phyloP scores from a whole-genome alignment of 2,329 filamentous ascomycete species.

The Fusarium citri region DNA sequence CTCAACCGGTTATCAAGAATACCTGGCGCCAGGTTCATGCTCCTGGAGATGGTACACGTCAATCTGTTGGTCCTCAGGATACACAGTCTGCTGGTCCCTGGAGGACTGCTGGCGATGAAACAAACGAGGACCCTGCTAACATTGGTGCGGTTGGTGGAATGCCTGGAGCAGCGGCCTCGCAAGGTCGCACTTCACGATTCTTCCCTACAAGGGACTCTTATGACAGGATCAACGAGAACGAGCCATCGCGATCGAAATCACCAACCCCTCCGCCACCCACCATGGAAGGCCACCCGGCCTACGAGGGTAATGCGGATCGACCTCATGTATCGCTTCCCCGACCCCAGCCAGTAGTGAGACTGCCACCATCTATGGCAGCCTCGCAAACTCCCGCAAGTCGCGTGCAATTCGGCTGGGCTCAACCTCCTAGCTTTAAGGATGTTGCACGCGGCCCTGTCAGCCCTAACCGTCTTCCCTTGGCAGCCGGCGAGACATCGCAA shows the following conservation, averaged over 20 bases:
- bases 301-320: constrained; percentile 72
- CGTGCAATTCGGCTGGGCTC: constrained; percentile 52
- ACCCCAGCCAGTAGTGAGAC: constrained; percentile 80
- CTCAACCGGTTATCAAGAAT: constrained; percentile 63
- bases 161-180: constrained; percentile 53
- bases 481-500: constrained; percentile 53
- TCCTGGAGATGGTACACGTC: constrained; percentile 53
- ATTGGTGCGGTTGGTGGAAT: constrained; percentile 49
- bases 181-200: constrained; percentile 68
- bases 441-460: constrained; percentile 39
- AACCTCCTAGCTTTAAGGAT: constrained; percentile 50
- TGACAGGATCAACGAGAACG: constrained; percentile 52
- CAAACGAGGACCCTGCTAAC: constrained; percentile 43
- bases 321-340: constrained; percentile 78
- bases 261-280: constrained; percentile 80
- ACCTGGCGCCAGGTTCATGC: constrained; percentile 63
- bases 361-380: constrained; percentile 69
- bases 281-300: constrained; percentile 77
- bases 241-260: constrained; percentile 62
- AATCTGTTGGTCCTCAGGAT: constrained; percentile 42
- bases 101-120: constrained; percentile 49
- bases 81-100: constrained; percentile 47
- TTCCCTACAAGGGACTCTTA: constrained; percentile 68
- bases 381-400: constrained; percentile 43
- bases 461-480: constrained; percentile 38